A percentile compares a stretch with the other conserved stretches of the same genome.
These are phyloP conservation scores for Exophiala mesophila DNA, from an alignment of 2,329 filamentous ascomycete genomes.

Conservation along the genomic window DNA sequence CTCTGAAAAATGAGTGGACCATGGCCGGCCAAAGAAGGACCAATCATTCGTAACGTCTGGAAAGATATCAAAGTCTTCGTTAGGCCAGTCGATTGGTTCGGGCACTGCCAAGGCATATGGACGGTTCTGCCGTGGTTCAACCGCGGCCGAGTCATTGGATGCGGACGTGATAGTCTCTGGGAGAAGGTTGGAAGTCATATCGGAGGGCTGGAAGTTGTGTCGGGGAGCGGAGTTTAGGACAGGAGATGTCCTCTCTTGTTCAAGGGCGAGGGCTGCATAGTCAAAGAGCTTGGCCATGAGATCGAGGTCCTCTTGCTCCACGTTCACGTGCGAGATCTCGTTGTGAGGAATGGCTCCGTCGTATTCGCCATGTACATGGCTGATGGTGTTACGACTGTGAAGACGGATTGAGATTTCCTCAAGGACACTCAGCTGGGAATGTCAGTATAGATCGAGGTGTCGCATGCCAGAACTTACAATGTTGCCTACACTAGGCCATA, in stretches of 20 bases:
- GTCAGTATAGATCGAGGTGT: background rate
- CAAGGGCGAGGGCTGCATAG: constrained; percentile 1
- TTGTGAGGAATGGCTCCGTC: constrained; percentile 2
- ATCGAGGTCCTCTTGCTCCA: constrained; percentile 5
- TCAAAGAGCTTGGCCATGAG: constrained; percentile 7
- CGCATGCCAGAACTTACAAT: background rate
- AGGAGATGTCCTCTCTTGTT: constrained; percentile 2
- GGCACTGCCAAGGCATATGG: background rate
- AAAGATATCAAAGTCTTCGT: constrained; percentile 1
- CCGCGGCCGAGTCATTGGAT: background rate
- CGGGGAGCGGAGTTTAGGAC: background rate
- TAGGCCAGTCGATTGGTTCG: background rate
- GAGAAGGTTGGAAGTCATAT: background rate
- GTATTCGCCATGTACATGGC: constrained; percentile 4
- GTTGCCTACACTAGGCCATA: background rate
- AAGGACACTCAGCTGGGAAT: background rate
- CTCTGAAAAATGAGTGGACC: constrained; percentile 4
- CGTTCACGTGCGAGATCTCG: constrained; percentile 1
- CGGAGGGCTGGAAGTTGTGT: background rate
- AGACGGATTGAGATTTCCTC: constrained; percentile 2
- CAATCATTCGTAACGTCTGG: constrained; percentile 2
- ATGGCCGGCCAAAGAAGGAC: constrained; percentile 5
- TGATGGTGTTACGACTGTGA: constrained; percentile 1
- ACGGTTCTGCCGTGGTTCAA: background rate
- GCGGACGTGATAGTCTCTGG: background rate